Percentiles rank a stretch among this genome's conserved stretches.
These are phyloP conservation scores for Scedosporium aurantiacum DNA, from an alignment of 2,329 filamentous ascomycete species.

Conservation along the genomic window DNA sequence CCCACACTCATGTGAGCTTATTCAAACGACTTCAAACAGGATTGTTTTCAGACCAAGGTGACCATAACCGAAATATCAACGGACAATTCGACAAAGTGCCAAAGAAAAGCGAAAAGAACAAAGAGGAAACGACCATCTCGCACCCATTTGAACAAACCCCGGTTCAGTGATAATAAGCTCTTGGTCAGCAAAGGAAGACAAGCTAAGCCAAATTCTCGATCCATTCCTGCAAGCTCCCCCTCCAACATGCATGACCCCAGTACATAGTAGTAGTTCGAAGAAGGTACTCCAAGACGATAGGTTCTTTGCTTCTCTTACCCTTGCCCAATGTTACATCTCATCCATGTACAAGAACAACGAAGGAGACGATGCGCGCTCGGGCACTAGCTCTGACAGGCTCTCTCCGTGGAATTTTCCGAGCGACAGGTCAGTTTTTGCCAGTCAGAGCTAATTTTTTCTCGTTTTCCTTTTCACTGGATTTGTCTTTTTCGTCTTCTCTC, in stretches of 20 bases:
- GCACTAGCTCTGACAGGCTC: neutral
- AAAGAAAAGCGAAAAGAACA: too few relatives aligned
- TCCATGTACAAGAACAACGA: neutral
- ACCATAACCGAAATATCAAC: too few relatives aligned
- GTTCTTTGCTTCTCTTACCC: neutral
- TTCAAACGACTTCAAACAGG: neutral
- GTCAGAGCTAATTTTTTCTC: neutral
- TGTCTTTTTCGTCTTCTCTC: too few relatives aligned
- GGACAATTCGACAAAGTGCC: too few relatives aligned
- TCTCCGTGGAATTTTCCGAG: neutral
- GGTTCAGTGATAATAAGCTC: neutral
- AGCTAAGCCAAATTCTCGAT: neutral
- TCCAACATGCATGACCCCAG: neutral
- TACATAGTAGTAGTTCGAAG: neutral
- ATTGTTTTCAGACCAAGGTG: too few relatives aligned
- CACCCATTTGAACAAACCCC: neutral
- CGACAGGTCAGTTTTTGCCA: neutral
- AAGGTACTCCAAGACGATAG: neutral
- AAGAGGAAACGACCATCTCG: neutral
- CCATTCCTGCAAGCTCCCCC: neutral
- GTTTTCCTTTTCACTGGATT: too few relatives aligned
- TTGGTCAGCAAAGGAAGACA: neutral
- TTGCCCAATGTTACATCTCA: neutral
- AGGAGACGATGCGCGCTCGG: neutral
- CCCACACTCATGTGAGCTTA: neutral